phyloP scores from a whole-genome alignment of 768 basidiomycete genomes.

The Ramaria rubella region DNA sequence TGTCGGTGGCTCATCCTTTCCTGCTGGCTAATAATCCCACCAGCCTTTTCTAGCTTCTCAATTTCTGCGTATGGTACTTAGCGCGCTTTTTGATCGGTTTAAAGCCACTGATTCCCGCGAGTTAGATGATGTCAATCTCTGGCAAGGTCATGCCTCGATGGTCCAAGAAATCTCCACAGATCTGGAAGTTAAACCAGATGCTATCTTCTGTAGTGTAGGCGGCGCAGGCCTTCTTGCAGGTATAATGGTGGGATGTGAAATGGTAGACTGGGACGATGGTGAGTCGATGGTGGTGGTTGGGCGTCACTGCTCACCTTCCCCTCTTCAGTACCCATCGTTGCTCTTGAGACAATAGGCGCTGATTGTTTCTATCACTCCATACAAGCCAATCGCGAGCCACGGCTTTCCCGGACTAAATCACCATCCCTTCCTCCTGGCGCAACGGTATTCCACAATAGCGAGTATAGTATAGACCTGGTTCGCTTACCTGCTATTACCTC shows the following conservation, averaged over 20 bases:
- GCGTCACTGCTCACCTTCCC: neutral
- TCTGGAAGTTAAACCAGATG: slow-evolving; percentile 50
- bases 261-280: slow-evolving; percentile 67
- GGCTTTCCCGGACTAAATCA: slow-evolving; percentile 26
- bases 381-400: slow-evolving; percentile 37
- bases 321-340: slow-evolving; percentile 51
- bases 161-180: slow-evolving; percentile 55
- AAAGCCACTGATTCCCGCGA: neutral
- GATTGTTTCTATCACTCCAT: slow-evolving; percentile 70
- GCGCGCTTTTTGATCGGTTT: neutral
- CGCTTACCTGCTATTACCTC: slow-evolving; percentile 54
- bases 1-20: slow-evolving; percentile 26
- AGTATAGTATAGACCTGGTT: slow-evolving; percentile 46
- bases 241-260: slow-evolving; percentile 57
- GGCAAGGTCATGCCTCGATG: slow-evolving; percentile 77
- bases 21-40: neutral
- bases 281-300: slow-evolving; percentile 16
- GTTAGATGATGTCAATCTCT: slow-evolving; percentile 52
- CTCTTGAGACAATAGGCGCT: slow-evolving; percentile 64
- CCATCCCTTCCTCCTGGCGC: slow-evolving; percentile 37
- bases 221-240: slow-evolving; percentile 70
- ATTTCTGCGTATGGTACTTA: slow-evolving; percentile 50
- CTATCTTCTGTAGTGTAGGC: slow-evolving; percentile 73
- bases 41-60: slow-evolving; percentile 40
- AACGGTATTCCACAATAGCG: slow-evolving; percentile 33